Conservation (phyloP, 257 asterid genomes). For the Solanum boliviense region DNA sequence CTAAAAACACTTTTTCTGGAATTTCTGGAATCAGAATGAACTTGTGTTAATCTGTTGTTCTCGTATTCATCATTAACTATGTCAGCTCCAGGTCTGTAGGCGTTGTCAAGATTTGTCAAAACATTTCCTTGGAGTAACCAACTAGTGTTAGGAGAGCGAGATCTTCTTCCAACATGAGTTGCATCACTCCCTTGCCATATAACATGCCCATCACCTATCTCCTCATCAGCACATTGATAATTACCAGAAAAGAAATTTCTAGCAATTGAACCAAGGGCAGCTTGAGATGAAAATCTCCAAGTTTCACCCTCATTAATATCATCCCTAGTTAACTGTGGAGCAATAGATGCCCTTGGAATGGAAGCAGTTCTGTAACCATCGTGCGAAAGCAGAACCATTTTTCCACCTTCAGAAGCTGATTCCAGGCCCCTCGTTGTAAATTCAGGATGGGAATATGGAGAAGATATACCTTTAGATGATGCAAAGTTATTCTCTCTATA, state of each 20-base stretch:
- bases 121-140: conserved; percentile 10
- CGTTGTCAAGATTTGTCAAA: conserved; percentile 11
- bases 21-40: conserved; percentile 10
- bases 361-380: conserved; percentile 11
- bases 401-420: conserved; percentile 13
- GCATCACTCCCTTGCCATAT: conserved; percentile 13
- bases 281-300: conserved; percentile 1
- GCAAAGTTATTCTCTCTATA: conserved; percentile 10
- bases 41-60: conserved; percentile 13
- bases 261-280: conserved; percentile 9
- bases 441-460: conserved; percentile 6
- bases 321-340: conserved; percentile 3
- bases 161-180: conserved; percentile 7
- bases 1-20: conserved; percentile 52
- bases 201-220: conserved; percentile 15
- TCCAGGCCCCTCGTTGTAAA: conserved; percentile 14
- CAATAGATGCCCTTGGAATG: conserved; percentile 8
- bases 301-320: conserved; percentile 7
- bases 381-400: neutral
- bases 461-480: conserved; percentile 10
- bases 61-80: conserved; percentile 4
- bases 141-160: conserved; percentile 7
- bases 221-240: neutral
- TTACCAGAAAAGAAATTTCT: conserved; percentile 11
- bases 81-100: neutral